Conservation (phyloP, 2,329 filamentous ascomycete genomes). For the Xylariales sp. region DNA sequence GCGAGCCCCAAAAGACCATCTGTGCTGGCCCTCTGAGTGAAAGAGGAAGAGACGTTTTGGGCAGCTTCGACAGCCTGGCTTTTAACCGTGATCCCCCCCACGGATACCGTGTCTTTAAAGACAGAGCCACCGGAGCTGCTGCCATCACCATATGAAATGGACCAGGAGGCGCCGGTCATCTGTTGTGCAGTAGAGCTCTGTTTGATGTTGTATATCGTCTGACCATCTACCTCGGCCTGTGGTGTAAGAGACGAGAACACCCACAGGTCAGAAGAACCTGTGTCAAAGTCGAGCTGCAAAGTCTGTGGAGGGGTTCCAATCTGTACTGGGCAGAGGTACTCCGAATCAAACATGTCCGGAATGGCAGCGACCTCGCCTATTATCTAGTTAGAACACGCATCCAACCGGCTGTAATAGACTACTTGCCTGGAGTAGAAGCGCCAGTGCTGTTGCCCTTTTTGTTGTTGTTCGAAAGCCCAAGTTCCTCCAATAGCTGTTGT, state of each 20-base stretch:
- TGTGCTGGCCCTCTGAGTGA: conserved; percentile 31
- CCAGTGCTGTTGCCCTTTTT: background rate
- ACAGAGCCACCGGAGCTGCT: conserved; percentile 37
- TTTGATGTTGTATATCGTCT: conserved; percentile 34
- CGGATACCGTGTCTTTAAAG: conserved; percentile 36
- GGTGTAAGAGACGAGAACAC: conserved; percentile 37
- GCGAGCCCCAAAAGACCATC: conserved; percentile 41
- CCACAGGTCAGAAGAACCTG: conserved; percentile 43
- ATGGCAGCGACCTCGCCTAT: conserved; percentile 24
- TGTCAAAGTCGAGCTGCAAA: conserved; percentile 40
- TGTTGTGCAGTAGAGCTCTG: conserved; percentile 34
- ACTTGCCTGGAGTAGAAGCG: conserved; percentile 1
- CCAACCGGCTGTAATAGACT: background rate
- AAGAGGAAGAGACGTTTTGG: conserved; percentile 32
- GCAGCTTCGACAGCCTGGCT: conserved; percentile 40
- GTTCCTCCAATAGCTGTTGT: conserved; percentile 4
- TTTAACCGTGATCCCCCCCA: conserved; percentile 35
- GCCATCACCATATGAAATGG: conserved; percentile 40
- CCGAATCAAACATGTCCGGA: conserved; percentile 26
- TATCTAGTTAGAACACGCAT: background rate
- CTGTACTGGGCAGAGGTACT: conserved; percentile 28
- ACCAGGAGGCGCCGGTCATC: conserved; percentile 33
- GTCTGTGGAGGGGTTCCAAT: conserved; percentile 37
- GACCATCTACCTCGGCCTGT: conserved; percentile 28
- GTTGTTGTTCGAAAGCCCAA: conserved; percentile 1